Evolutionary conservation across 768 basidiomycete genomes (phyloP), one percentile per base, ranked within the genome.

Genomic region (Boletus sp.): DNA sequence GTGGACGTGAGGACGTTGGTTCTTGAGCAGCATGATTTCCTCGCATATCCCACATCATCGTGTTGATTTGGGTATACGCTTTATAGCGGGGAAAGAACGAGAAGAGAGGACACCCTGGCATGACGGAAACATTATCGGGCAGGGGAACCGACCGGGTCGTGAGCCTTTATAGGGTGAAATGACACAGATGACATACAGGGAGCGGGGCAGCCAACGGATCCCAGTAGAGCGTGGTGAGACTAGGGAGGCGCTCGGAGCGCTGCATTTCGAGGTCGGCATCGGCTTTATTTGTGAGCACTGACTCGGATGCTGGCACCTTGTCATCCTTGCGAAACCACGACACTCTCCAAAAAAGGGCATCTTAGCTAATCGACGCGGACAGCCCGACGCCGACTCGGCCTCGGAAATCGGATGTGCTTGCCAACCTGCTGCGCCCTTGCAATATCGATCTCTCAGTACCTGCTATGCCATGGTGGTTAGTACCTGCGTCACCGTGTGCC

Each of bases 61-160:
- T 24, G 30, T 72, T 71, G n/a, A 72, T 56, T 41, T 73, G 67
- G 7, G 66, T 73, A 28, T 73, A 73, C 44, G 71, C 58, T 44
- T 64, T 73, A 5, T 72, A 70, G 61, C 68, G 72, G 11, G 71
- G 72, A 46, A 72, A 73, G 50, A 55, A 68, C 3, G 69, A 63
- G 32, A 73, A 54, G 44, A 64, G 15, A 18, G 72, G 68, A 56
- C 71, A 72, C 57, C 71, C 60, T 52, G 72, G 57, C 71, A 72
- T 72, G 58, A 36, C 35, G 59, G 39, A 48, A 58, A 56, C 50
- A 52, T 52, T 55, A 49, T 55, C 29, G 51, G 50, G 59, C 55
- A 11, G 45, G 41, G 58, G 18, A 46, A 47, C 28, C 20, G 10
- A 47, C 56, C 24, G 11, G 28, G 53, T 47, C 1, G 40, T 32